These are phyloP conservation scores for Lentinula sp. DNA, from an alignment of 768 basidiomycete genomes.

Conservation along the genomic window DNA sequence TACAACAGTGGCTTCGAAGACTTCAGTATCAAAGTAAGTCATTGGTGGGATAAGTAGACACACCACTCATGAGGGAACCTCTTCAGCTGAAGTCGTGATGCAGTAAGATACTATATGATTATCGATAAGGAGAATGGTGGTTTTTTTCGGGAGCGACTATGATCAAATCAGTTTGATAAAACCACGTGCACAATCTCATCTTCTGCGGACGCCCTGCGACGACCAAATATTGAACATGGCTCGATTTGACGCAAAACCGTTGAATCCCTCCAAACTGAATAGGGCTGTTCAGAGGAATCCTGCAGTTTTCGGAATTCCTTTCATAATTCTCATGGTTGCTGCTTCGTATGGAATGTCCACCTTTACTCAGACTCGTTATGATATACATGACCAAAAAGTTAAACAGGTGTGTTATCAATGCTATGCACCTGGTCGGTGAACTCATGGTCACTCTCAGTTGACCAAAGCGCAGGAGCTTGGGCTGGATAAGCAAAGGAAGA, in stretches of 20 bases:
- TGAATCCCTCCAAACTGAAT: conserved; percentile 34
- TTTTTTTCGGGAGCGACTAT: too few species aligned
- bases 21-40: background rate
- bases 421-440: background rate
- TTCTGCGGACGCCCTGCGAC: background rate
- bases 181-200: too few species aligned
- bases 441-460: conserved; percentile 33
- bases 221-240: conserved; percentile 29
- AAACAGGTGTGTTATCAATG: conserved; percentile 42
- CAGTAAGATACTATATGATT: background rate
- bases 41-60: background rate
- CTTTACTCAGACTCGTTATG: conserved; percentile 89
- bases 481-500: conserved; percentile 63
- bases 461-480: conserved; percentile 75
- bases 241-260: conserved; percentile 43
- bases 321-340: conserved; percentile 77
- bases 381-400: conserved; percentile 77
- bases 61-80: conserved; percentile 4
- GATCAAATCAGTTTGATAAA: too few species aligned
- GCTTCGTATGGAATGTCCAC: conserved; percentile 79
- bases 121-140: background rate
- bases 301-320: conserved; percentile 78
- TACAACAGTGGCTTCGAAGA: conserved; percentile 55
- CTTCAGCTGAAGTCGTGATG: background rate
- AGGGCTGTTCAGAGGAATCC: conserved; percentile 53